phyloP scores from a whole-genome alignment of 352 stramenopile species.

The Plasmopara viticola region DNA sequence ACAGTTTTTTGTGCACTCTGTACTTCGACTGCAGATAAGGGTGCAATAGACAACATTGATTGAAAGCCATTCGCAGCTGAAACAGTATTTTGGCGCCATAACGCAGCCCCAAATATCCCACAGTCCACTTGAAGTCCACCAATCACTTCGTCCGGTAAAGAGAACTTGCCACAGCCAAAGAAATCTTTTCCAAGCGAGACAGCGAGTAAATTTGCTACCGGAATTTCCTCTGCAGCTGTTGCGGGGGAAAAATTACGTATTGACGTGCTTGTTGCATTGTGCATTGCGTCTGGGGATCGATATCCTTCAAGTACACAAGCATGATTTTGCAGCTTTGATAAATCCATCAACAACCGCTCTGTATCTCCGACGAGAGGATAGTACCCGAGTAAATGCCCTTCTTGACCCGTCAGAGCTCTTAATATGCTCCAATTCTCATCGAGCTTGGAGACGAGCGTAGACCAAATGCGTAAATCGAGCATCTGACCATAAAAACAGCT shows the following conservation, averaged over 20 bases:
- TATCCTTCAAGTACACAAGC: conserved; percentile 52
- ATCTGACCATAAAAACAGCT: conserved; percentile 59
- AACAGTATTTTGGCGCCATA: conserved; percentile 51
- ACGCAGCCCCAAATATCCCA: conserved; percentile 21
- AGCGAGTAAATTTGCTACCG: conserved; percentile 37
- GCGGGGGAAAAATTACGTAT: conserved; percentile 27
- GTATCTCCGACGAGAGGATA: conserved; percentile 66
- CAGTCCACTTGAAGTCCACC: conserved; percentile 26
- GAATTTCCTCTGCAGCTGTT: conserved; percentile 22
- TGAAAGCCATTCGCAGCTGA: conserved; percentile 45
- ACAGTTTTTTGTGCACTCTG: conserved; percentile 18
- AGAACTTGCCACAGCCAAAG: conserved; percentile 37
- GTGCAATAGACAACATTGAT: conserved; percentile 33
- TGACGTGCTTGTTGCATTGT: conserved; percentile 17
- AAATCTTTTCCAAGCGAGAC: conserved; percentile 34
- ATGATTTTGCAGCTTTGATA: conserved; percentile 68
- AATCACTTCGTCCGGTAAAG: conserved; percentile 21
- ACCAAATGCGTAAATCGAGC: conserved; percentile 69
- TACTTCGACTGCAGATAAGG: conserved; percentile 6
- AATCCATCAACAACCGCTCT: conserved; percentile 59
- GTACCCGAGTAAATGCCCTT: conserved; percentile 57
- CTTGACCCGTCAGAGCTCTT: conserved; percentile 29
- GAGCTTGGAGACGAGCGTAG: conserved; percentile 23
- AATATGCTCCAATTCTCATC: conserved; percentile 27
- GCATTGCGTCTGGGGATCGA: conserved; percentile 16